Percentiles rank a stretch among this genome's conserved stretches.
Conservation (phyloP, 1,284 basidiomycete genomes). For the Puccinia coronata region DNA sequence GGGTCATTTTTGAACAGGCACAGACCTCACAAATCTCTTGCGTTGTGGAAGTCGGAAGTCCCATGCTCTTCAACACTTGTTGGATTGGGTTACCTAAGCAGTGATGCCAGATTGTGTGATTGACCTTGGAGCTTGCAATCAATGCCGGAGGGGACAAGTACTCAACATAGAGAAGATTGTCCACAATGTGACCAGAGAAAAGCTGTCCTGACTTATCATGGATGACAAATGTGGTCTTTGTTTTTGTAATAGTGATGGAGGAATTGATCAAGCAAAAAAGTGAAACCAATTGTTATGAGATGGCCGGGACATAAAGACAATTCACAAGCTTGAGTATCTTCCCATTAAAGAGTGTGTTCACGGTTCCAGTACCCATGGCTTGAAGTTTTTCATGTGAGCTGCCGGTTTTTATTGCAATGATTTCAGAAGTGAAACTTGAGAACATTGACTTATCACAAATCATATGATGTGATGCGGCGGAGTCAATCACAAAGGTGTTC, state of each 20-base stretch:
- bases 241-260: not conserved
- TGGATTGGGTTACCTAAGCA: not conserved
- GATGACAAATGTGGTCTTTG: not conserved
- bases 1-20: not conserved
- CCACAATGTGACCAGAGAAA: not conserved
- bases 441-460: too few relatives aligned
- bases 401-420: not conserved
- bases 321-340: not conserved
- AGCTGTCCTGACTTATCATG: too few relatives aligned
- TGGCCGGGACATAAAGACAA: not conserved
- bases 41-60: not conserved
- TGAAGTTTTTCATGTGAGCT: not conserved
- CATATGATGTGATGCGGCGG: slow-evolving; percentile 1
- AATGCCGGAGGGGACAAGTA: not conserved
- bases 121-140: not conserved
- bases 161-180: not conserved
- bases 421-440: not conserved
- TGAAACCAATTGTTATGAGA: not conserved
- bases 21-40: not conserved
- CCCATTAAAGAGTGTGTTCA: not conserved
- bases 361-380: not conserved
- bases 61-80: not conserved
- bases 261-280: not conserved
- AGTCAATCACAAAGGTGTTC: not conserved
- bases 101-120: not conserved